Base-by-base conservation (phyloP, 306 rosid species). In the Cicer yamashitae region DNA sequence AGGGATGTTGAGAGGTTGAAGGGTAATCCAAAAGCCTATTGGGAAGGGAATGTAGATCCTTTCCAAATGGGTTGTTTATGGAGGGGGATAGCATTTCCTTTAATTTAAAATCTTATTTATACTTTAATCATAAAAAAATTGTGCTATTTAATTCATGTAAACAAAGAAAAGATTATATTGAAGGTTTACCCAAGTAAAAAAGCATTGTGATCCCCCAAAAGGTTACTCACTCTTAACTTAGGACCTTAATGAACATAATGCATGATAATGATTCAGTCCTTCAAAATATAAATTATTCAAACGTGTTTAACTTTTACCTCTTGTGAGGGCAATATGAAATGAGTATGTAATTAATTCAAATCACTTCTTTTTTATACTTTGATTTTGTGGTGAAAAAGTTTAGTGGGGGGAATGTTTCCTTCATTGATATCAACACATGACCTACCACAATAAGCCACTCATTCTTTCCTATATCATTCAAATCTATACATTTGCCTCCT, bases 1-100 rank as follows among this genome's bases (percentile, higher is more conserved):
- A 53, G 78, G 54, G 74, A n/a, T 68, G 46, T 43, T 54, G 53
- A 43, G 71, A 64, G 12, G 6, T 57, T 56, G 63, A 54, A 59
- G 38, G 53, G 44, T 52, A 52, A 54, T 17, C 60, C 34, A 25
- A 67, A 67, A 77, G 18, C 56, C 56, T 50, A 54, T 10, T 6
- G 67, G 30, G 15, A 69, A 69, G 54, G 18, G 9, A 68, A 48
- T 46, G 62, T 47, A 48, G n/a, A n/a, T 64, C 52, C 53, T 69
- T 30, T 56, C 37, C 25, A 58, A 18, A 18, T 67, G 43, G 43
- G 10, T 15, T 12, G 17, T 10, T 18, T 34, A 54, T 44, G 7
- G 12, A 64, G 15, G 10, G 54, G 52, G 7, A 64, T 13, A 43
- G 1, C 5, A 53, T 65, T 63, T 59, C 64, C 62, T 54, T 54